phyloP scores from a whole-genome alignment of 805 yeast genomes.

The Komagataella phaffii region DNA sequence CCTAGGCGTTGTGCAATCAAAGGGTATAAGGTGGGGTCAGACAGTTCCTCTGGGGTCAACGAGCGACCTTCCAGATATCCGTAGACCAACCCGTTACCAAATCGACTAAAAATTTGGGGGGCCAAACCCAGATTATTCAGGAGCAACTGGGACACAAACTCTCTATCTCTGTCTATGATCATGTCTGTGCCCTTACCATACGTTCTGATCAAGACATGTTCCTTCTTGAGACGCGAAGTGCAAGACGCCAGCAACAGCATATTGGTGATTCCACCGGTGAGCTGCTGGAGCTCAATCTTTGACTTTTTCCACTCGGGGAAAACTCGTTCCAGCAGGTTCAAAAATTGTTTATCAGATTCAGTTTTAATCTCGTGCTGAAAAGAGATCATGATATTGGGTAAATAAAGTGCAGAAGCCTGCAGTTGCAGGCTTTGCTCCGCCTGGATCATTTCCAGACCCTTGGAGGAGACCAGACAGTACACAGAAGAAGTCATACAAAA shows the following conservation, averaged over 20 bases:
- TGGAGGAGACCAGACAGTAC: not conserved
- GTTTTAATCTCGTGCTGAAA: not conserved
- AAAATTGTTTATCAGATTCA: not conserved
- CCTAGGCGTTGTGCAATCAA: slow-evolving; percentile 56
- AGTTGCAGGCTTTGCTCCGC: not conserved
- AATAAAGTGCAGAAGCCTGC: not conserved
- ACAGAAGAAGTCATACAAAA: not conserved
- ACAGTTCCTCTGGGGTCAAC: slow-evolving; percentile 39
- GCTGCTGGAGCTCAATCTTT: slow-evolving; percentile 23
- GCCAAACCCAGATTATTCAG: slow-evolving; percentile 49
- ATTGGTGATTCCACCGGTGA: slow-evolving; percentile 55
- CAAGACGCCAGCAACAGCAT: slow-evolving; percentile 24
- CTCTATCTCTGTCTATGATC: slow-evolving; percentile 64
- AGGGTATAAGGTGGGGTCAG: slow-evolving; percentile 31
- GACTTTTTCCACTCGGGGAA: slow-evolving; percentile 24
- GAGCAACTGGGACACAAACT: slow-evolving; percentile 55
- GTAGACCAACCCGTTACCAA: slow-evolving; percentile 61
- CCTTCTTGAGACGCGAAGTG: slow-evolving; percentile 23
- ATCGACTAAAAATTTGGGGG: slow-evolving; percentile 53
- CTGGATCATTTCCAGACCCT: not conserved
- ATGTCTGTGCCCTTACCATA: slow-evolving; percentile 64
- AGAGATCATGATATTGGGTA: not conserved
- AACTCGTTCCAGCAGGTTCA: slow-evolving; percentile 9
- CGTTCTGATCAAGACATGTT: slow-evolving; percentile 45
- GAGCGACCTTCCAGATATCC: slow-evolving; percentile 58